phyloP scores from a whole-genome alignment of 306 rosid species.

The Vigna mungo region DNA sequence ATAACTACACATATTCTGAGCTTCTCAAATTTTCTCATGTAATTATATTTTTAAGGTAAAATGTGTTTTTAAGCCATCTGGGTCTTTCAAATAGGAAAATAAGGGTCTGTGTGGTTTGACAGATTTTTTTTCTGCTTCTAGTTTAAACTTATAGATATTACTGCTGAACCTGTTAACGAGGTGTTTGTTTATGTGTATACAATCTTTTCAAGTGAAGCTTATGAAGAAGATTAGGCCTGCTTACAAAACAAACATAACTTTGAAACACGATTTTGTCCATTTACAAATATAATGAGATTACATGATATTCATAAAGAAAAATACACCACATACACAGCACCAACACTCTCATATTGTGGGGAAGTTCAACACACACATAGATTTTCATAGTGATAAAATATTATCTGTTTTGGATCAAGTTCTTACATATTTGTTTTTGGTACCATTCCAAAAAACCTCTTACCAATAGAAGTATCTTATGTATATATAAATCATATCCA shows the following conservation, averaged over 20 bases:
- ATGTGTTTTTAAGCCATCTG: neutral
- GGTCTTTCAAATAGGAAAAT: neutral
- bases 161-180: too few species aligned
- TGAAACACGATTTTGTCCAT: too few species aligned
- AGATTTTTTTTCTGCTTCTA: neutral
- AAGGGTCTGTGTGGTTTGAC: neutral
- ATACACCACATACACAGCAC: neutral
- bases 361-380: too few species aligned
- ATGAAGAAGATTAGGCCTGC: neutral
- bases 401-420: too few species aligned
- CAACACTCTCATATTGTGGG: neutral
- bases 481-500: too few species aligned
- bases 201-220: constrained; percentile 10
- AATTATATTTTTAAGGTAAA: neutral
- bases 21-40: neutral
- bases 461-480: too few species aligned
- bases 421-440: too few species aligned
- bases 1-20: neutral
- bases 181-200: neutral
- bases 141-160: too few species aligned
- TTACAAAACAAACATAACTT: too few species aligned
- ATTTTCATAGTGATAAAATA: too few species aligned
- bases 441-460: too few species aligned
- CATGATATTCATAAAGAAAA: neutral
- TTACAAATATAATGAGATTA: neutral